phyloP scores from a whole-genome alignment of 495 filamentous ascomycete species.

The Lasiosphaeria miniovina region DNA sequence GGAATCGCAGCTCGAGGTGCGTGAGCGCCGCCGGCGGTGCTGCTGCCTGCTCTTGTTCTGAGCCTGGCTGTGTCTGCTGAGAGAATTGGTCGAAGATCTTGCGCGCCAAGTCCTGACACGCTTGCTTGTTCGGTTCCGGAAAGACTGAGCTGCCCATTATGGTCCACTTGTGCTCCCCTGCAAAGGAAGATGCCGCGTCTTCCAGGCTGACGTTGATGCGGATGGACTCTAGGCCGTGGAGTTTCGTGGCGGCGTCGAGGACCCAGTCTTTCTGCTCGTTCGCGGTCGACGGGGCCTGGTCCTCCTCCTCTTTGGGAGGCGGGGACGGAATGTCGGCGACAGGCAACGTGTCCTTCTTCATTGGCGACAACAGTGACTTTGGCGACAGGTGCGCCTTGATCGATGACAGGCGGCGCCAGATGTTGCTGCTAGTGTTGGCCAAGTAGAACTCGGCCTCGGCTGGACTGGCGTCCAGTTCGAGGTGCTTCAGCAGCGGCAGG shows the following conservation, averaged over 20 bases:
- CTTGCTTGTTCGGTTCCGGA: slow-evolving; percentile 2
- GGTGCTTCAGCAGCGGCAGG: slow-evolving; percentile 1
- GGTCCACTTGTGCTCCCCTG: slow-evolving; percentile 7
- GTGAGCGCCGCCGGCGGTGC: neutral
- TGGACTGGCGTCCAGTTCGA: slow-evolving; percentile 9
- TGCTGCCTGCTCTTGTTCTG: no score
- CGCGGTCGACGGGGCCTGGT: no score
- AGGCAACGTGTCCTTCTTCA: neutral
- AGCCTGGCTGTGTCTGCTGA: neutral
- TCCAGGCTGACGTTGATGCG: slow-evolving; percentile 11
- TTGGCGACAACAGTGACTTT: no score
- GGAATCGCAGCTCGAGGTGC: slow-evolving; percentile 10
- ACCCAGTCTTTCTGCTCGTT: neutral
- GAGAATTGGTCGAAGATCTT: slow-evolving; percentile 1
- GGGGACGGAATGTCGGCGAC: neutral
- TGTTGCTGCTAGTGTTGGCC: neutral
- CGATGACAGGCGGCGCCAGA: no score
- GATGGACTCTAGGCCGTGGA: slow-evolving; percentile 6
- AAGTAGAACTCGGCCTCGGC: slow-evolving; percentile 1
- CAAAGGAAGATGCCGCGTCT: slow-evolving; percentile 5
- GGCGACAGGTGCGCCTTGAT: no score
- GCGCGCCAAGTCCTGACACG: slow-evolving; percentile 6
- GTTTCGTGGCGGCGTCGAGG: slow-evolving; percentile 5
- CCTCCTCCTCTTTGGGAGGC: neutral
- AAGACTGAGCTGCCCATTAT: slow-evolving; percentile 4